Evolutionary conservation across 2,329 filamentous ascomycete genomes (phyloP).

Genomic region (Fusarium protoensiforme): DNA sequence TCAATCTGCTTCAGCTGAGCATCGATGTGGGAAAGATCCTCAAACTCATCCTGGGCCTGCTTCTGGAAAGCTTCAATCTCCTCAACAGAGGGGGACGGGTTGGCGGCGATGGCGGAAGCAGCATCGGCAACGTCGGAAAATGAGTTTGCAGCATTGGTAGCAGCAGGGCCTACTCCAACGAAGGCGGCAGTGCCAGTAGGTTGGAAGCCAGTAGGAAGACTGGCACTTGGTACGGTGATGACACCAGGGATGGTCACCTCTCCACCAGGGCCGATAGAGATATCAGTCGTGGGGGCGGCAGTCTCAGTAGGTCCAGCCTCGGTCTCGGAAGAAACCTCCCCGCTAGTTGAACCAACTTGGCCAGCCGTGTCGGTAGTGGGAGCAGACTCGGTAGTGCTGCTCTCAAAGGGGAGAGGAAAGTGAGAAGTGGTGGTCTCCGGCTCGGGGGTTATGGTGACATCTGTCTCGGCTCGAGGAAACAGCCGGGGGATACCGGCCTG

Average conservation of each 20-base stretch:
- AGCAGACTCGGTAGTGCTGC: background rate
- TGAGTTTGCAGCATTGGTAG: background rate
- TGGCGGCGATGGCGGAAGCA: conserved; percentile 14
- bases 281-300: background rate
- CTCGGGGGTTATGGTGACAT: conserved; percentile 2
- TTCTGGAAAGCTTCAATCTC: conserved; percentile 3
- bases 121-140: conserved; percentile 7
- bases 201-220: background rate
- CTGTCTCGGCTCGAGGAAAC: background rate
- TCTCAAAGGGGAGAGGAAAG: conserved; percentile 1
- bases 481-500: conserved; percentile 2
- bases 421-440: background rate
- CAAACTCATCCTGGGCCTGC: conserved; percentile 2
- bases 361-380: background rate
- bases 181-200: background rate
- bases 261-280: background rate
- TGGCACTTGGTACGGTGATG: background rate
- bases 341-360: background rate
- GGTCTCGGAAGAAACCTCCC: background rate
- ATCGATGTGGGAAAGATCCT: background rate
- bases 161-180: background rate
- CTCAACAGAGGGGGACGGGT: conserved; percentile 7
- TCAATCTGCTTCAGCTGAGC: conserved; percentile 5
- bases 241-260: background rate
- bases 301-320: background rate